Base-by-base conservation (phyloP, 1,139 yeast species). In the Groenewaldozyma auringiensis region DNA sequence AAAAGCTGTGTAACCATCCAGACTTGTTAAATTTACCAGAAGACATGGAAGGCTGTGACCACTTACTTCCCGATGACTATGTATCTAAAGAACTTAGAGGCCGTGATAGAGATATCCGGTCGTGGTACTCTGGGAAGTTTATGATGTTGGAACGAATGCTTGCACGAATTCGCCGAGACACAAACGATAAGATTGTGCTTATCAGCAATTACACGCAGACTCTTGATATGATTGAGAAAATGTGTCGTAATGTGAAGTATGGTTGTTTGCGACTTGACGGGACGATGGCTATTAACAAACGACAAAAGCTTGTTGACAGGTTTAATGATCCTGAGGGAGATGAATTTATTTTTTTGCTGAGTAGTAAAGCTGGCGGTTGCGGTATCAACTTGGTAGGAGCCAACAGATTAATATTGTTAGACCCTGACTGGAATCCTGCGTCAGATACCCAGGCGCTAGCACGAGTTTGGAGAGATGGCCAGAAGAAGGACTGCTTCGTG, bases 381-480 rank as follows among this genome's bases (percentile, higher is more conserved):
- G 99, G 99, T 65, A 87, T 92, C 60, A 92, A 92, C 61, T 74
- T 92, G 54, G 92, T 92, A 58, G 98, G 98, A 8, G 99, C 98
- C 8, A 92, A 94, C 58, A 73, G 98, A 51, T 71, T 92, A 50
- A 78, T 92, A 25, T 70, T 92, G 47, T 73, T 92, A 58, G 99
- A 92, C 62, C 98, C 98, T 0, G 98, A 94, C 64, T 92, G 98
- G 98, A 92, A 92, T 58, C 98, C 98, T 0, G 98, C 98, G 0
- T 84, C 96, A 2, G 98, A 92, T 62, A 98, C 92, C 63, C 98
- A 92, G 66, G 98, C 98, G 0, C 71, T 92, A 50, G 98, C 98
- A 0, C 77, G 98, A 64, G 96, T 92, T 2, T 92, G 98, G 98
- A 82, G 98, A 71, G 98, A 92, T 67, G 98, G 98, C 0, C 98